These are phyloP conservation scores for Metarhizium sp. DNA, from an alignment of 2,329 filamentous ascomycete species.

Conservation along the genomic window DNA sequence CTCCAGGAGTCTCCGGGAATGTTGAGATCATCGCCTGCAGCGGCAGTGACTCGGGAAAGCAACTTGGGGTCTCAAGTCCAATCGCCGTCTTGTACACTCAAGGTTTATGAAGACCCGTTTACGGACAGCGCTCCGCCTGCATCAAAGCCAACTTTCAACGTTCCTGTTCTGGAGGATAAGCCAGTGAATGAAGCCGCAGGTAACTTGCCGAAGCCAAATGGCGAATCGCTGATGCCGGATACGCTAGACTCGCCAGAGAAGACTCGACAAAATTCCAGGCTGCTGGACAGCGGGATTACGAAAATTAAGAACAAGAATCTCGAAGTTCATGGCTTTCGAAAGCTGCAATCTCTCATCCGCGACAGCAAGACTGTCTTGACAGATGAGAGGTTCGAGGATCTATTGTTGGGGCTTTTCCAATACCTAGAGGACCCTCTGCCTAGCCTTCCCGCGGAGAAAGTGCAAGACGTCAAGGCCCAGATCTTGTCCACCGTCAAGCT, in stretches of 20 bases:
- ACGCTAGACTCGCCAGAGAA: constrained; percentile 34
- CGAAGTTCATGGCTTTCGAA: constrained; percentile 75
- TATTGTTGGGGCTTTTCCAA: constrained; percentile 59
- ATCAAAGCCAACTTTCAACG: constrained; percentile 34
- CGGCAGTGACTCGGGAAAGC: constrained; percentile 1
- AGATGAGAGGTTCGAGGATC: constrained; percentile 58
- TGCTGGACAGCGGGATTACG: constrained; percentile 65
- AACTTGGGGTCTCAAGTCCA: constrained; percentile 7
- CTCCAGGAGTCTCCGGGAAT: constrained; percentile 6
- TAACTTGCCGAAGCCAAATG: constrained; percentile 18
- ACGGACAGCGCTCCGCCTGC: constrained; percentile 34
- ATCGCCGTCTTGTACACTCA: constrained; percentile 30
- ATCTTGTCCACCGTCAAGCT: constrained; percentile 65
- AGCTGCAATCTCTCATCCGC: constrained; percentile 64
- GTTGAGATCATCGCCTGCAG: constrained; percentile 6
- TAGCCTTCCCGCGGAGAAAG: constrained; percentile 51
- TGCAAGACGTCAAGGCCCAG: constrained; percentile 64
- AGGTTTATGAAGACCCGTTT: constrained; percentile 57
- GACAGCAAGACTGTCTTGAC: constrained; percentile 54
- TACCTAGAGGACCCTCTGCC: constrained; percentile 57
- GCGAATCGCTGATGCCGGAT: constrained; percentile 12
- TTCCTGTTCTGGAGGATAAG: constrained; percentile 48
- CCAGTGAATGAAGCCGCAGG: constrained; percentile 48
- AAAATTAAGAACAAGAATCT: constrained; percentile 62
- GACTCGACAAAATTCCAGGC: constrained; percentile 45